Evolutionary conservation across 2,329 filamentous ascomycete genomes (phyloP), one percentile per base, ranked within the genome.

Genomic region (Exophiala bonariae): DNA sequence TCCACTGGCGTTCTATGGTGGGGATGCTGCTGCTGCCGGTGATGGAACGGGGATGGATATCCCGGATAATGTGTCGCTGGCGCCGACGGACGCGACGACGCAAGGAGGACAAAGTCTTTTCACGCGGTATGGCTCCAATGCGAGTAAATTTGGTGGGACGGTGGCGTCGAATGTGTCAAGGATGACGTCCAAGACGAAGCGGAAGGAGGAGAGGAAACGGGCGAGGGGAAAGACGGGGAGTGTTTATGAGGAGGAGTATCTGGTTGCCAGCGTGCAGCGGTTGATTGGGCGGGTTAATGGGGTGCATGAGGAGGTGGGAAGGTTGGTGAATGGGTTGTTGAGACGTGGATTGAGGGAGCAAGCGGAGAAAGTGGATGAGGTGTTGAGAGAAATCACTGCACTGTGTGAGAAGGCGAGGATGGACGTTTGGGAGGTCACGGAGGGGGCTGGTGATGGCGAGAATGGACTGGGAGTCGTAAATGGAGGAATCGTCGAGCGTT

Each of bases 231-330:
- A 96, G 66, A 97, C 97, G 74, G 93, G 93, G 9, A 96, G 89
- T 13, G 88, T 99, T 4, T 99, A 99, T 67, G 93, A 99, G 67
- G 92, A 97, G 64, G 93, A 97, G 68, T 99, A 99, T 66, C 80
- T 99, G 4, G 85, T 96, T 49, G 93, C 91, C 66, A 92, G 86
- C 58, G 83, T 97, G 28, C 81, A 85, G 10, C 78, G 93, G 18
- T 76, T 99, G 26, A 81, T 96, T 11, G 89, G 95, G 65, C 79
- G 91, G 28, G 82, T 96, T 17, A 89, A 91, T 65, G 76, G 75
- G 17, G 78, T 85, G 2, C 79, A 83, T 41, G 77, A 80, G 1
- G 93, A 99, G 65, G 81, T 89, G 1, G 79, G 82, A 61, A 72
- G 83, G 13, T 75, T 97, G 6, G 79, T 96, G 0, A 83, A 87